Percentiles rank a stretch among this genome's conserved stretches.
phyloP scores from a whole-genome alignment of 1,139 yeast species.

The Yamadazyma pseudoaaseri region DNA sequence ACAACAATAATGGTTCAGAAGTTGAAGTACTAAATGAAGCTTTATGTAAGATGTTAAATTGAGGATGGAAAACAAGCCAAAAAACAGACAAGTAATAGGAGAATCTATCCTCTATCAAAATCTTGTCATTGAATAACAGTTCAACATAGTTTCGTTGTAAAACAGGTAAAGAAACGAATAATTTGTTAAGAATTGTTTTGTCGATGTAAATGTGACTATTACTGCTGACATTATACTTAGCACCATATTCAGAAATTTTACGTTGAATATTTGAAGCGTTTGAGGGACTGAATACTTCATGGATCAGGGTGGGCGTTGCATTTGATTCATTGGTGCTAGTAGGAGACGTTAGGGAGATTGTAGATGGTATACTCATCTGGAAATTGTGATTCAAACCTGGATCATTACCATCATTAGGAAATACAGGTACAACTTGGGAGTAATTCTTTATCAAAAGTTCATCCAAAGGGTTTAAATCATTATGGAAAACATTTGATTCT shows the following conservation, averaged over 20 bases:
- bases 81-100: slow-evolving; percentile 38
- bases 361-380: slow-evolving; percentile 17
- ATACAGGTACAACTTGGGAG: slow-evolving; percentile 6
- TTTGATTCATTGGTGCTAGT: slow-evolving; percentile 35
- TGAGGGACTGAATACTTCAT: slow-evolving; percentile 17
- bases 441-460: slow-evolving; percentile 26
- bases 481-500: slow-evolving; percentile 37
- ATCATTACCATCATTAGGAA: neutral
- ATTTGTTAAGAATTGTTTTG: slow-evolving; percentile 14
- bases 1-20: slow-evolving; percentile 55
- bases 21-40: slow-evolving; percentile 58
- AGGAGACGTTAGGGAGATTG: slow-evolving; percentile 35
- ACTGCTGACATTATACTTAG: slow-evolving; percentile 21
- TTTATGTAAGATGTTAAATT: slow-evolving; percentile 59
- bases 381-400: slow-evolving; percentile 1
- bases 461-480: slow-evolving; percentile 40
- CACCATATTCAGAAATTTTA: slow-evolving; percentile 13
- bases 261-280: slow-evolving; percentile 7
- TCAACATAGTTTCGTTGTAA: slow-evolving; percentile 19
- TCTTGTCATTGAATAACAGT: slow-evolving; percentile 20
- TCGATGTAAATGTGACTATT: slow-evolving; percentile 32
- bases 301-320: slow-evolving; percentile 22
- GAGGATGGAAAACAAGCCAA: slow-evolving; percentile 64
- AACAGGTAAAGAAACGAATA: slow-evolving; percentile 17
- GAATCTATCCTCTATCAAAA: slow-evolving; percentile 28